These are phyloP conservation scores for Rubia balearica DNA, from an alignment of 305 asterid genomes.

Conservation along the genomic window DNA sequence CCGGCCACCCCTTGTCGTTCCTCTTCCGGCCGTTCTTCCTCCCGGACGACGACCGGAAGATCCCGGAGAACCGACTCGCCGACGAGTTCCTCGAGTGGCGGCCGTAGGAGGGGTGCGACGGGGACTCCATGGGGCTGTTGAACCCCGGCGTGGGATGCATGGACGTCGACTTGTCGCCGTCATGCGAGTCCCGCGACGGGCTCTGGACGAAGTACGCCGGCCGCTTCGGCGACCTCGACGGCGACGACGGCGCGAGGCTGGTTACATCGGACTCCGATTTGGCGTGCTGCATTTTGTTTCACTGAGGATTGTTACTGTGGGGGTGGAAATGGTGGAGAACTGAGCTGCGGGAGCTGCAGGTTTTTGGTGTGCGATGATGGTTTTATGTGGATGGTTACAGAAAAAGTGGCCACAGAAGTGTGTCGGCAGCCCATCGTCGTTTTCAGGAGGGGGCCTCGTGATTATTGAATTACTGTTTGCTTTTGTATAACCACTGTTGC, in stretches of 20 bases:
- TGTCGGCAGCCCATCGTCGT: conserved; percentile 71
- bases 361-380: neutral
- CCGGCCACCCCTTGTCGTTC: conserved; percentile 96
- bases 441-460: conserved; percentile 26
- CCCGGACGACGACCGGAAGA: conserved; percentile 81
- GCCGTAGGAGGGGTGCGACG: conserved; percentile 89
- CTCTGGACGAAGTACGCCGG: conserved; percentile 87
- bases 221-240: conserved; percentile 89
- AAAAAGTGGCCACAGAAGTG: conserved; percentile 17
- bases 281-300: conserved; percentile 50
- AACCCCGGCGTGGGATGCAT: conserved; percentile 89
- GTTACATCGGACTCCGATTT: conserved; percentile 92
- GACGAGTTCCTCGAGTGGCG: conserved; percentile 96
- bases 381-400: neutral
- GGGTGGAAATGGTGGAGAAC: too few species aligned
- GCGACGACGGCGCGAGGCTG: conserved; percentile 90
- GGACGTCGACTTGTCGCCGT: conserved; percentile 77
- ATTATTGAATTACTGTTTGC: neutral
- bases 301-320: neutral
- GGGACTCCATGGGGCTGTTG: conserved; percentile 89
- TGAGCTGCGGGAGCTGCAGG: neutral
- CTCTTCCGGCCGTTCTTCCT: conserved; percentile 55
- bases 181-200: conserved; percentile 91
- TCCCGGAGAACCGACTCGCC: conserved; percentile 84
- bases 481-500: too few species aligned